Base-by-base conservation (phyloP, 164 flowering plant species). In the Tetrastigma voinierianum region DNA sequence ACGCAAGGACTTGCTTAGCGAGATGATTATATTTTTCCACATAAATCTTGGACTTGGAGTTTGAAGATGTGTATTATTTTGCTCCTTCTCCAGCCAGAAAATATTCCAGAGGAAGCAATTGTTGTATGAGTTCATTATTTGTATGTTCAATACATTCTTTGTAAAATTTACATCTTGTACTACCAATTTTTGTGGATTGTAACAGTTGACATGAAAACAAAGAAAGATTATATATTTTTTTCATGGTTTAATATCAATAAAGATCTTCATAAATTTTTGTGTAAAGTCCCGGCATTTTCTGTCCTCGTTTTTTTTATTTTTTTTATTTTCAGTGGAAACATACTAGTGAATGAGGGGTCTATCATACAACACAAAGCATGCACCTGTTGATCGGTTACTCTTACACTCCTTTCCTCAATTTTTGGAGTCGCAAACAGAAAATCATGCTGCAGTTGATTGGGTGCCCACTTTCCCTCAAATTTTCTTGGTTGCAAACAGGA, bases 111-210 rank as follows among this genome's bases (percentile, higher is more conserved):
- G 11, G 6, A 40, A 40, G 45, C 51, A 10, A 49, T 24, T 48
- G 58, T 55, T 20, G 58, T 21, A 61, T 46, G 52, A 46, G 23
- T 61, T 17, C 23, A 48, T 51, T 54, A 46, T 48, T 44, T 63
- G 72, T 63, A 70, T 57, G 49, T 63, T 25, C 25, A 32, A 62
- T 24, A 61, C 46, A 54, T 61, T 67, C 65, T 51, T 57, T 45
- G 64, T 46, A 19, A 61, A 40, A 32, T 19, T 13, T 10, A 6
- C 17, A 11, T 59, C 9, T 18, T 44, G 51, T 44, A 44, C 32
- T 3, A 44, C 18, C 49, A 59, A 9, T 53, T 59, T 47, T 59
- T 45, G 23, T 59, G 48, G 49, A 43, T 17, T 57, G 46, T 57
- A 57, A 57, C 17, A 25, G 61, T 57, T 32, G 16, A 32, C 40